phyloP scores from a whole-genome alignment of 1,284 basidiomycete species.

The Termitomyces sp. region DNA sequence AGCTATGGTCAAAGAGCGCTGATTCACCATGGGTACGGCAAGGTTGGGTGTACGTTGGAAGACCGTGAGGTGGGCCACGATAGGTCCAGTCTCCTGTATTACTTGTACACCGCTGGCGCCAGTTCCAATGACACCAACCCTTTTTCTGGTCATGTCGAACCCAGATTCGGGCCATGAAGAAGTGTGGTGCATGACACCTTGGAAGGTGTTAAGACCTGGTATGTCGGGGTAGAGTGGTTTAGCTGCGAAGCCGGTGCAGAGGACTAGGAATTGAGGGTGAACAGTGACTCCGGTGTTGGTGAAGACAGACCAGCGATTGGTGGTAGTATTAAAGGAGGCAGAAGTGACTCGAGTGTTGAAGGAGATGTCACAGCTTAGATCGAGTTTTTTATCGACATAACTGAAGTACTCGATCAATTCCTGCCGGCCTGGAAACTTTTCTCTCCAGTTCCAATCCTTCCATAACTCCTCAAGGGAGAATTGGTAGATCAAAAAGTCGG shows the following conservation, averaged over 20 bases:
- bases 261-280: conserved; percentile 17
- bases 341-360: conserved; percentile 22
- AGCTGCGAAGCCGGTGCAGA: conserved; percentile 23
- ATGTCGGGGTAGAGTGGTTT: conserved; percentile 20
- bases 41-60: conserved; percentile 26
- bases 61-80: conserved; percentile 21
- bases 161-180: conserved; percentile 20
- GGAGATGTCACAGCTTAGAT: conserved; percentile 20
- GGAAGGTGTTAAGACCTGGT: conserved; percentile 22
- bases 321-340: conserved; percentile 17
- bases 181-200: conserved; percentile 21
- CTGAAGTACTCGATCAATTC: conserved; percentile 22
- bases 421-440: conserved; percentile 18
- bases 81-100: conserved; percentile 22
- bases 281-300: conserved; percentile 16
- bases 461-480: conserved; percentile 21
- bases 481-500: conserved; percentile 21
- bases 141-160: conserved; percentile 19
- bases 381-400: conserved; percentile 22
- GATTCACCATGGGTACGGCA: conserved; percentile 18
- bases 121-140: conserved; percentile 23
- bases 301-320: conserved; percentile 18
- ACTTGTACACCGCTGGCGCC: conserved; percentile 25
- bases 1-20: not conserved
- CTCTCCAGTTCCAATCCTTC: conserved; percentile 20